These are phyloP conservation scores for Tylopilus balloui DNA, from an alignment of 768 basidiomycete species.

Conservation along the genomic window DNA sequence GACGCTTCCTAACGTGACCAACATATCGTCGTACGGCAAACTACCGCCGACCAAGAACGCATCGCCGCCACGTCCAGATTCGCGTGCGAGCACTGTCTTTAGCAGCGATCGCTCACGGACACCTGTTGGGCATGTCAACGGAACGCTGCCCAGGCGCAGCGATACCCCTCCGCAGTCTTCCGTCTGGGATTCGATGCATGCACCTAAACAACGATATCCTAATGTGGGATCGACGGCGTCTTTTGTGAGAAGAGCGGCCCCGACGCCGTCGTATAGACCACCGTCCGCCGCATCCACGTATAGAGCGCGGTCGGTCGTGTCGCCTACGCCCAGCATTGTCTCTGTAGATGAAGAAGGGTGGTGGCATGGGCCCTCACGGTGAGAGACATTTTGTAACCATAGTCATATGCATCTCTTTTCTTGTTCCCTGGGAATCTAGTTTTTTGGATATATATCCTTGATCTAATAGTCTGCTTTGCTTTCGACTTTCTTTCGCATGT, in stretches of 20 bases:
- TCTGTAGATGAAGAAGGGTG: constrained; percentile 74
- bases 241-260: constrained; percentile 14
- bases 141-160: constrained; percentile 30
- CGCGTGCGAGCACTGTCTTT: constrained; percentile 64
- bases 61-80: constrained; percentile 63
- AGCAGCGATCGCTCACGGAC: constrained; percentile 47
- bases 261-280: constrained; percentile 32
- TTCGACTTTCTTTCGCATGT: neutral
- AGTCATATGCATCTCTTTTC: neutral
- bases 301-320: constrained; percentile 42
- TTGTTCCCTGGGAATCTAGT: constrained; percentile 11
- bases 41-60: constrained; percentile 28
- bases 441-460: constrained; percentile 19
- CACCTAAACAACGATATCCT: constrained; percentile 34
- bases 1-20: constrained; percentile 26
- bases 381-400: constrained; percentile 8
- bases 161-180: constrained; percentile 51
- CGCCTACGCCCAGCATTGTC: constrained; percentile 75
- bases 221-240: constrained; percentile 14
- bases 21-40: constrained; percentile 41
- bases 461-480: constrained; percentile 17
- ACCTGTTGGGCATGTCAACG: constrained; percentile 41
- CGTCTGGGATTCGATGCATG: constrained; percentile 73
- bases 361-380: constrained; percentile 44
- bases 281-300: constrained; percentile 45